Evolutionary conservation across 441 rosid genomes (phyloP).

Genomic region (Francoa sonchifolia): DNA sequence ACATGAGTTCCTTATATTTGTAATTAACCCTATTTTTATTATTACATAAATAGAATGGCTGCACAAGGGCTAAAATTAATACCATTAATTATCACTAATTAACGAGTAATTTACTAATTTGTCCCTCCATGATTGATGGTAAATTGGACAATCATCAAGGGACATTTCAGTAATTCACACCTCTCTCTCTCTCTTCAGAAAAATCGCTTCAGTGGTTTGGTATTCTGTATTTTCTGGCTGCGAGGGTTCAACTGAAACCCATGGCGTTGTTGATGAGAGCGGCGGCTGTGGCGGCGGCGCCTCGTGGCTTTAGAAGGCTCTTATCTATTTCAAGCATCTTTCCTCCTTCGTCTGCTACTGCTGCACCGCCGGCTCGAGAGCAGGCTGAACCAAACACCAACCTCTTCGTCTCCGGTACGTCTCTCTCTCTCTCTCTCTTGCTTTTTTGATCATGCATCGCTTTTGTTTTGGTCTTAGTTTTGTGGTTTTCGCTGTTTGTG

Average conservation of each 20-base stretch:
- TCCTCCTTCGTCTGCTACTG: constrained; percentile 16
- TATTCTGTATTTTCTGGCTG: too few relatives aligned
- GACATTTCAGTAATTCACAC: too few relatives aligned
- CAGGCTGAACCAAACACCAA: constrained; percentile 62
- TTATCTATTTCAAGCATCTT: constrained; percentile 34
- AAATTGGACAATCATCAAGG: too few relatives aligned
- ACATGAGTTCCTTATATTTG: too few relatives aligned
- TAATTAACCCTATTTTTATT: too few relatives aligned
- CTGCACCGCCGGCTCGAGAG: constrained; percentile 35
- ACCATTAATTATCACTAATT: too few relatives aligned
- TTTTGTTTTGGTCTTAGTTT: neutral
- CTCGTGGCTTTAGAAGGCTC: constrained; percentile 31
- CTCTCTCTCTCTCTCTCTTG: neutral
- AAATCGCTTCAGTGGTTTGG: too few relatives aligned
- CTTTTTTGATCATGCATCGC: neutral
- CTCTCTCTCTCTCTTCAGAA: too few relatives aligned
- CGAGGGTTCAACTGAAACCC: constrained; percentile 9
- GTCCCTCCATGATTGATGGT: too few relatives aligned
- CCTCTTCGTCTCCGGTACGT: constrained; percentile 63
- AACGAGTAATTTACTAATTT: too few relatives aligned
- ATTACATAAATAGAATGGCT: too few relatives aligned
- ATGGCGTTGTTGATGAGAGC: constrained; percentile 40
- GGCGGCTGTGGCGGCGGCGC: constrained; percentile 22
- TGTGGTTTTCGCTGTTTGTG: neutral
- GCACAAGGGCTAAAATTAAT: too few relatives aligned